These are phyloP conservation scores for Oryza rufipogon DNA, from an alignment of 176 grass and related monocot genomes.

Conservation along the genomic window DNA sequence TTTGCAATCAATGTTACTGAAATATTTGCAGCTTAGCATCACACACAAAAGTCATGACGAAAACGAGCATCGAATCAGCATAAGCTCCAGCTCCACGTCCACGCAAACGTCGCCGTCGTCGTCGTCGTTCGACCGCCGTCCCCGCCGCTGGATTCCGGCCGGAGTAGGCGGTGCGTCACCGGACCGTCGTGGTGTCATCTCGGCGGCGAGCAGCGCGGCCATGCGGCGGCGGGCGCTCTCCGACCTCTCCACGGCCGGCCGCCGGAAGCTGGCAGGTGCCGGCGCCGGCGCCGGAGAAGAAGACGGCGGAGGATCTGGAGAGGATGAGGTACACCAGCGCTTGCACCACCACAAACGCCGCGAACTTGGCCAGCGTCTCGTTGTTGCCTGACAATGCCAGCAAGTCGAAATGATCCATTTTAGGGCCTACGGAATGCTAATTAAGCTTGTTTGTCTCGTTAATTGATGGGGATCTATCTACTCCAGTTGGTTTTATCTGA, in stretches of 20 bases:
- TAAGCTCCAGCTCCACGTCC: neutral
- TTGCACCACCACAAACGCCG: constrained; percentile 47
- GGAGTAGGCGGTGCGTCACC: neutral
- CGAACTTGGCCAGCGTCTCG: neutral
- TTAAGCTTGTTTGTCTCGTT: neutral
- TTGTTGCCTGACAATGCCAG: too few species aligned
- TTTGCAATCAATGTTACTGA: neutral
- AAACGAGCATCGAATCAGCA: neutral
- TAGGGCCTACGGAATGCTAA: too few species aligned
- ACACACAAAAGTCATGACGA: neutral
- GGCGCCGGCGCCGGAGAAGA: constrained; percentile 29
- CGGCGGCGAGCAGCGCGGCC: neutral
- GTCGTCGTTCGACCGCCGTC: neutral
- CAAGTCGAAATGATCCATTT: neutral
- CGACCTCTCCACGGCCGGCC: too few species aligned
- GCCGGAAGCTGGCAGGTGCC: neutral
- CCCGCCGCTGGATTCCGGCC: neutral
- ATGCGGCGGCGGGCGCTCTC: neutral
- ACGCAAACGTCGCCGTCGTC: neutral
- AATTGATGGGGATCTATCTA: neutral
- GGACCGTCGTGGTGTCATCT: neutral
- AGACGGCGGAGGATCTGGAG: constrained; percentile 63
- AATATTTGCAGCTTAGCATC: neutral
- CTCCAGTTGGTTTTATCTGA: too few species aligned
- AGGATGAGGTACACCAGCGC: constrained; percentile 80